Percentiles rank a stretch among this genome's conserved stretches.
These are phyloP conservation scores for Takashimella tepidaria DNA, from an alignment of 1,284 basidiomycete species.

Conservation along the genomic window DNA sequence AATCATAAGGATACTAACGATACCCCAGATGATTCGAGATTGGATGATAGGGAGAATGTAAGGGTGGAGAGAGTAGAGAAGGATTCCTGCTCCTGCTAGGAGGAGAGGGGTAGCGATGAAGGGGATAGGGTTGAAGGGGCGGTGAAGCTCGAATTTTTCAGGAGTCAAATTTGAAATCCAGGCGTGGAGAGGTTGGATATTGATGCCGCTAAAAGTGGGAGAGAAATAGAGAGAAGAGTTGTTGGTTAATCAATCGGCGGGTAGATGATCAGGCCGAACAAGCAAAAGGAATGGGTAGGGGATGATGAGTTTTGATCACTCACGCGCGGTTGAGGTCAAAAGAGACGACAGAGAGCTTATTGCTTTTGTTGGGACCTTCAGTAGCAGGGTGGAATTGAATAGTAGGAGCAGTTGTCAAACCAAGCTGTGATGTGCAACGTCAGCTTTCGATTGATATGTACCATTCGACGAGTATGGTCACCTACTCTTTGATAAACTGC, in stretches of 20 bases:
- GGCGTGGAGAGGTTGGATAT: slow-evolving; percentile 66
- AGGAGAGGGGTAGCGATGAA: slow-evolving; percentile 63
- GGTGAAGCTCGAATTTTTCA: slow-evolving; percentile 39
- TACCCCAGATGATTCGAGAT: slow-evolving; percentile 61
- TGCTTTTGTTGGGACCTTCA: slow-evolving; percentile 60
- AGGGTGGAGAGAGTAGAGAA: slow-evolving; percentile 47
- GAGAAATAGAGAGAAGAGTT: neutral
- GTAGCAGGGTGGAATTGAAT: slow-evolving; percentile 71
- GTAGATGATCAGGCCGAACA: slow-evolving; percentile 3
- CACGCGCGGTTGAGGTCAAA: slow-evolving; percentile 66
- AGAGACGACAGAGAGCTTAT: slow-evolving; percentile 56
- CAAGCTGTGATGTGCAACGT: slow-evolving; percentile 55
- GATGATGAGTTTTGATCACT: no score
- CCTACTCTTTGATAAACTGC: slow-evolving; percentile 71
- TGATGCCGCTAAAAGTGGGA: slow-evolving; percentile 63
- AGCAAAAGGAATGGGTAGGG: slow-evolving; percentile 17
- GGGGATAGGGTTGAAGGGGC: slow-evolving; percentile 43
- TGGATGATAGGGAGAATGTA: slow-evolving; percentile 61
- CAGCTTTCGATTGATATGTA: no score
- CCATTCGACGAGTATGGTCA: no score
- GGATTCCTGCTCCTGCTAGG: slow-evolving; percentile 14
- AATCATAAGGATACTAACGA: slow-evolving; percentile 59
- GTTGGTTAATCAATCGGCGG: no score
- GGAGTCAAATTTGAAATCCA: slow-evolving; percentile 65
- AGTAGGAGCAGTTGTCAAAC: slow-evolving; percentile 68